phyloP scores from a whole-genome alignment of 805 yeast genomes.

The Saccharomycopsis schoenii region DNA sequence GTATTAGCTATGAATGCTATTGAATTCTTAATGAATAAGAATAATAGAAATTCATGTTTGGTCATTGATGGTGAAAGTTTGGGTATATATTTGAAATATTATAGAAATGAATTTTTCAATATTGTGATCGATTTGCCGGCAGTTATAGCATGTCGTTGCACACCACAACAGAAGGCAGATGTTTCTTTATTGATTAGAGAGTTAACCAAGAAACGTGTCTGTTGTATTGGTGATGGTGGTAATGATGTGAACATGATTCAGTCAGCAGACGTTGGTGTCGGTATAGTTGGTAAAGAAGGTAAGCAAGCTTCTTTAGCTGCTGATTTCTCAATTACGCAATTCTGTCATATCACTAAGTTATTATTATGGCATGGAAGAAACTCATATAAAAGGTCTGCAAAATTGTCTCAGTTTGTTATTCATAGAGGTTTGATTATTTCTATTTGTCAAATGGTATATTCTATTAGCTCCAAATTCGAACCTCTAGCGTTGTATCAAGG shows the following conservation, averaged over 20 bases:
- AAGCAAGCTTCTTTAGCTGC: slow-evolving; percentile 96
- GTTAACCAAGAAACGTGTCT: slow-evolving; percentile 78
- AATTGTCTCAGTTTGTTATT: slow-evolving; percentile 88
- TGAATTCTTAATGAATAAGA: slow-evolving; percentile 46
- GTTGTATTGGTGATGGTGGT: slow-evolving; percentile 99
- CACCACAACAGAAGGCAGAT: slow-evolving; percentile 98
- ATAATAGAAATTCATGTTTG: slow-evolving; percentile 51
- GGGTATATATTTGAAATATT: slow-evolving; percentile 53
- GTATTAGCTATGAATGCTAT: slow-evolving; percentile 65
- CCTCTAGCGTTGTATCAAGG: slow-evolving; percentile 95
- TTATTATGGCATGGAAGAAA: slow-evolving; percentile 97
- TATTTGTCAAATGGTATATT: slow-evolving; percentile 89
- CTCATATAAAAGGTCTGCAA: slow-evolving; percentile 91
- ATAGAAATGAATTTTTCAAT: slow-evolving; percentile 63
- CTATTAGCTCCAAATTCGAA: slow-evolving; percentile 77
- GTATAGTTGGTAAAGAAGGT: slow-evolving; percentile 98
- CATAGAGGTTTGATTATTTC: slow-evolving; percentile 93
- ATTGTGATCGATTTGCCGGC: slow-evolving; percentile 75
- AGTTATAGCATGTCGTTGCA: slow-evolving; percentile 96
- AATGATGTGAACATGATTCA: slow-evolving; percentile 99
- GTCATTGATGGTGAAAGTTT: slow-evolving; percentile 92
- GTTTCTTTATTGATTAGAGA: slow-evolving; percentile 73
- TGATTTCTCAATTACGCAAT: slow-evolving; percentile 88
- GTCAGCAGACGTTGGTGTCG: slow-evolving; percentile 97
- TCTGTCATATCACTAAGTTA: slow-evolving; percentile 77